Evolutionary conservation across 208 protist genomes (phyloP).

Genomic region (Acanthamoeba royreba): DNA sequence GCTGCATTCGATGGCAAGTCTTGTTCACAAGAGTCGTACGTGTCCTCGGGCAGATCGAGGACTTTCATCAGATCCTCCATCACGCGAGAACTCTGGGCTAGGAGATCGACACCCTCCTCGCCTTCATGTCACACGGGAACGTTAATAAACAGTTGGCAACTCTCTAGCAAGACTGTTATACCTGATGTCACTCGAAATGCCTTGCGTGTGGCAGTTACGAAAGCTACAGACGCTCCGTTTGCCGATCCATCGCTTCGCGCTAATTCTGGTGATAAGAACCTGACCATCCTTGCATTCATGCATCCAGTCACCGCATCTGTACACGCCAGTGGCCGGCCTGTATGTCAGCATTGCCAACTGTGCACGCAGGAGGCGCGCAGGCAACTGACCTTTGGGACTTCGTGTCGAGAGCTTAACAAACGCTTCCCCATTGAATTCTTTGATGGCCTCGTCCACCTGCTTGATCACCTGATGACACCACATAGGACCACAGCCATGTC

Average conservation of each 20-base stretch:
- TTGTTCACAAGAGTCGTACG: background rate
- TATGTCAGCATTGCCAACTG: background rate
- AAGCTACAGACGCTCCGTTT: background rate
- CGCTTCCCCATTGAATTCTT: background rate
- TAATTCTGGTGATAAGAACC: background rate
- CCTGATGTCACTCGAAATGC: background rate
- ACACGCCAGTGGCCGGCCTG: background rate
- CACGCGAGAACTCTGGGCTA: background rate
- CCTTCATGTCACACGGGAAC: background rate
- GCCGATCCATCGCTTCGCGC: background rate
- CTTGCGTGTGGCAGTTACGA: background rate
- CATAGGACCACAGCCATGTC: background rate
- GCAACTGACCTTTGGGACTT: background rate
- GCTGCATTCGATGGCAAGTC: background rate
- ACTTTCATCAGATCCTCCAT: background rate
- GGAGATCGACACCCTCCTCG: background rate
- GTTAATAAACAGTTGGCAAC: background rate
- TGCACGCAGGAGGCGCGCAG: background rate
- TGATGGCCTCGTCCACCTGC: background rate
- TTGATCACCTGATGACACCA: background rate
- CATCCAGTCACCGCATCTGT: background rate
- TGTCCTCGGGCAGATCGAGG: background rate
- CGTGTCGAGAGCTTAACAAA: background rate
- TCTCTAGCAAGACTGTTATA: background rate
- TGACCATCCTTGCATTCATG: background rate